Evolutionary conservation across 2,329 filamentous ascomycete genomes (phyloP).

Genomic region (Scedosporium boydii): DNA sequence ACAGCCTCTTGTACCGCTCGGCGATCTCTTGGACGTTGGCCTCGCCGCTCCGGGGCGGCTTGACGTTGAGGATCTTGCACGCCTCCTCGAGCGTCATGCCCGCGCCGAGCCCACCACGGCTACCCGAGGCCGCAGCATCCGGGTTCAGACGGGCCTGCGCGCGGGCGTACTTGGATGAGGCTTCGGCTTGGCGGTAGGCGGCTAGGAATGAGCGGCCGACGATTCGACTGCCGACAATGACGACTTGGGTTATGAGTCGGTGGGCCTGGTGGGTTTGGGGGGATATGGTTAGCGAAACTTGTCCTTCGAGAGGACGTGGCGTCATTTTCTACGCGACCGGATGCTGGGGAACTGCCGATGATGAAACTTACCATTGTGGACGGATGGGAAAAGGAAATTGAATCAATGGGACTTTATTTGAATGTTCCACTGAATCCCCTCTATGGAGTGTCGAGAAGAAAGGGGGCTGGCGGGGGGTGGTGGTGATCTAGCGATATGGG

Average conservation of each 20-base stretch:
- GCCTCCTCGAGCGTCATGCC: slow-evolving; percentile 93
- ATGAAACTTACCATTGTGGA: slow-evolving; percentile 6
- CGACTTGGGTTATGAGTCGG: slow-evolving; percentile 73
- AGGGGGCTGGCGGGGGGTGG: background rate
- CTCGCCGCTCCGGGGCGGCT: slow-evolving; percentile 70
- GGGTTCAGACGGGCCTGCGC: slow-evolving; percentile 54
- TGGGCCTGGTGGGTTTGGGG: slow-evolving; percentile 8
- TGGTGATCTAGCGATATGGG: background rate
- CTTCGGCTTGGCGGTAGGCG: slow-evolving; percentile 91
- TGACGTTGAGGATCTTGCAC: slow-evolving; percentile 93
- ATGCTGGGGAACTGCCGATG: background rate
- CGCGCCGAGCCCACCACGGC: slow-evolving; percentile 46
- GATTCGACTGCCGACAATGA: slow-evolving; percentile 82
- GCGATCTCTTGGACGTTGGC: slow-evolving; percentile 71
- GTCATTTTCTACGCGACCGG: background rate
- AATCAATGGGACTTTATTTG: background rate
- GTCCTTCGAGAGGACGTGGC: background rate
- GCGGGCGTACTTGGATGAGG: slow-evolving; percentile 72
- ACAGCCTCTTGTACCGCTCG: slow-evolving; percentile 85
- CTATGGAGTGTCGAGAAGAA: background rate
- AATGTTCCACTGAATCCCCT: background rate
- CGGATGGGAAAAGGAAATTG: background rate
- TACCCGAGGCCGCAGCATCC: slow-evolving; percentile 27
- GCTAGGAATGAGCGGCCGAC: slow-evolving; percentile 87
- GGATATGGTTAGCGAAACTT: background rate